Evolutionary conservation across 1,284 basidiomycete genomes (phyloP).

Genomic region (Naganishia sp.): DNA sequence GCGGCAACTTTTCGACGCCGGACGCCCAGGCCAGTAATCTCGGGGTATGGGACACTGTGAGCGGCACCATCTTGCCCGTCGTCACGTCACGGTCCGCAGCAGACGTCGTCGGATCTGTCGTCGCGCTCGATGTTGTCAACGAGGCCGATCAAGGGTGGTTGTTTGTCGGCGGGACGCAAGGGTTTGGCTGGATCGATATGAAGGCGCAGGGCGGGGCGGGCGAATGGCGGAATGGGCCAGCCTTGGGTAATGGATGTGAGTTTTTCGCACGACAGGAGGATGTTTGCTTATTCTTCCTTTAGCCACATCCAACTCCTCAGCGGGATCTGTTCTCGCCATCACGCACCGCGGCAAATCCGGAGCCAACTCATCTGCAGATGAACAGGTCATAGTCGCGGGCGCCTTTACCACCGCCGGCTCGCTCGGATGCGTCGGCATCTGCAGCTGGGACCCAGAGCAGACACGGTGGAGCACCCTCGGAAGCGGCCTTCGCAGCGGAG

Average conservation of each 20-base stretch:
- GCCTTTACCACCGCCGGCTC: slow-evolving; percentile 79
- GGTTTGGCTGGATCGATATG: slow-evolving; percentile 24
- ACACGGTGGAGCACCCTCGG: slow-evolving; percentile 81
- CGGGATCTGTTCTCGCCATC: slow-evolving; percentile 74
- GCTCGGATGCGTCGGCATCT: slow-evolving; percentile 74
- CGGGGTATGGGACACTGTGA: slow-evolving; percentile 67
- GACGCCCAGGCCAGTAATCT: slow-evolving; percentile 61
- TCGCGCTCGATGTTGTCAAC: slow-evolving; percentile 65
- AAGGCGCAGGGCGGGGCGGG: slow-evolving; percentile 8
- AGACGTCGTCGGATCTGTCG: slow-evolving; percentile 66
- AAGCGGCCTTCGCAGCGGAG: slow-evolving; percentile 72
- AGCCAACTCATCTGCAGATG: slow-evolving; percentile 57
- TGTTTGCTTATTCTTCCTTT: not conserved
- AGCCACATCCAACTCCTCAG: slow-evolving; percentile 52
- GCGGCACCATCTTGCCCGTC: slow-evolving; percentile 61
- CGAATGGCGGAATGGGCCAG: slow-evolving; percentile 23
- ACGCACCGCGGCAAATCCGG: slow-evolving; percentile 57
- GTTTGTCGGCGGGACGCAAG: slow-evolving; percentile 18
- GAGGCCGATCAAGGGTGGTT: slow-evolving; percentile 44
- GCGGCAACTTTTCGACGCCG: slow-evolving; percentile 78
- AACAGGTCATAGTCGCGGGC: slow-evolving; percentile 77
- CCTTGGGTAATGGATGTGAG: slow-evolving; percentile 9
- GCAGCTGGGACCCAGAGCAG: slow-evolving; percentile 67
- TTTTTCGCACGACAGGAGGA: not conserved
- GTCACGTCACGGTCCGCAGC: not conserved